Conservation (phyloP, 2,329 filamentous ascomycete species). For the Fusarium sp. region DNA sequence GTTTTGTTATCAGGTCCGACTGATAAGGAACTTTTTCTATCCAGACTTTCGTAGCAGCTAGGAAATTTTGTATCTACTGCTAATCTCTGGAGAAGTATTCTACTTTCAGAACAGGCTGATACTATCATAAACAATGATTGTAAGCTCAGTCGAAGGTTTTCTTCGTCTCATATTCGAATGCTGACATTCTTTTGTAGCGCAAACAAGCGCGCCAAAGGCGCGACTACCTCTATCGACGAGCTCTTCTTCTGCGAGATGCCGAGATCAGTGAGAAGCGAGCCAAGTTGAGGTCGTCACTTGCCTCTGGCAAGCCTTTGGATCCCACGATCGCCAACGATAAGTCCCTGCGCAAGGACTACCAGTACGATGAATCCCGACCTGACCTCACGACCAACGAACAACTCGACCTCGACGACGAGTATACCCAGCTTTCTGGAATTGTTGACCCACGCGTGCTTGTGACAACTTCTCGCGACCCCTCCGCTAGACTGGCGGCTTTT, state of each 20-base stretch:
- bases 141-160: conserved; percentile 36
- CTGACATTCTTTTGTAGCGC: conserved; percentile 49
- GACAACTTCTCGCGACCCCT: conserved; percentile 90
- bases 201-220: conserved; percentile 58
- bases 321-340: conserved; percentile 88
- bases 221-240: conserved; percentile 84
- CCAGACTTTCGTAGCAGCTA: not conserved
- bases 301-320: conserved; percentile 88
- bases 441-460: conserved; percentile 90
- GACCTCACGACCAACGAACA: conserved; percentile 76
- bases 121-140: conserved; percentile 48
- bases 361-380: conserved; percentile 87
- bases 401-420: conserved; percentile 87
- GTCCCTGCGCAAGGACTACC: conserved; percentile 84
- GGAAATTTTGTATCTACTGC: conserved; percentile 33
- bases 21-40: conserved; percentile 51
- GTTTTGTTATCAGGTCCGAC: conserved; percentile 44
- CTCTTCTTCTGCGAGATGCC: conserved; percentile 87
- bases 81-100: conserved; percentile 20
- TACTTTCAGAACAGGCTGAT: conserved; percentile 11
- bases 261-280: conserved; percentile 93
- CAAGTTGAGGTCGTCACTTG: conserved; percentile 86
- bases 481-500: conserved; percentile 85
- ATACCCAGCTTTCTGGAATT: conserved; percentile 88
- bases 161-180: not conserved